Evolutionary conservation across 148 eudicot genomes (phyloP), one percentile per base, ranked within the genome.

Genomic region (Beta vulgaris): DNA sequence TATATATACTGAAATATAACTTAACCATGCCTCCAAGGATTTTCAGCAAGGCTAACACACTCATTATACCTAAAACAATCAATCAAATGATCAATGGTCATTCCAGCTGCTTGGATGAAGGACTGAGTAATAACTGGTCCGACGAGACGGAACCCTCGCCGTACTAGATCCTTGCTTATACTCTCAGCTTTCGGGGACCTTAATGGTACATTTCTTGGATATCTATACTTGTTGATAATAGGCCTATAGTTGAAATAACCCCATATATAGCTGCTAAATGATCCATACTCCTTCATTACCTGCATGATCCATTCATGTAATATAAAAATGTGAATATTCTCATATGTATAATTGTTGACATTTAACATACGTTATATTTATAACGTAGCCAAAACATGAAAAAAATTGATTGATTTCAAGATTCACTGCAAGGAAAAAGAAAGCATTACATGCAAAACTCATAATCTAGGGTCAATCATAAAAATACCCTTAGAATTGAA

Each of bases 81-180:
- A 71, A 92, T 91, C 32, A 96, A 88, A 76, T 96, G 99, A 75
- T 96, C 99, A 75, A 92, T 91, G 34, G 90, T 83, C 92, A 96
- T 86, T n/a, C 99, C 99, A 28, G 97, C 87, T 15, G 93, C 98
- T 78, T 96, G 99, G 86, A 91, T 89, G 90, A 96, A 96, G 25
- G 99, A 95, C 26, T 92, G 89, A 39, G 85, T 86, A 64, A 96
- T 91, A 11, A 96, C 99, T 12, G 99, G 99, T 1, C 99, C 99
- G 16, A 91, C 99, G 16, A 92, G 82, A 60, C 99, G 81, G 72
- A 96, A 96, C 29, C 99, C 99, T 48, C 82, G 76, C 66, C 88
- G 83, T 51, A 89, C 18, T 4, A 96, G 81, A 40, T 96, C 99
- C 71, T 87, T 92, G 91, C 99, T 96, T 10, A 96, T 87, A 71